Evolutionary conservation across 2,329 filamentous ascomycete genomes (phyloP), one percentile per base, ranked within the genome.

Genomic region (Kalmusia sp.): DNA sequence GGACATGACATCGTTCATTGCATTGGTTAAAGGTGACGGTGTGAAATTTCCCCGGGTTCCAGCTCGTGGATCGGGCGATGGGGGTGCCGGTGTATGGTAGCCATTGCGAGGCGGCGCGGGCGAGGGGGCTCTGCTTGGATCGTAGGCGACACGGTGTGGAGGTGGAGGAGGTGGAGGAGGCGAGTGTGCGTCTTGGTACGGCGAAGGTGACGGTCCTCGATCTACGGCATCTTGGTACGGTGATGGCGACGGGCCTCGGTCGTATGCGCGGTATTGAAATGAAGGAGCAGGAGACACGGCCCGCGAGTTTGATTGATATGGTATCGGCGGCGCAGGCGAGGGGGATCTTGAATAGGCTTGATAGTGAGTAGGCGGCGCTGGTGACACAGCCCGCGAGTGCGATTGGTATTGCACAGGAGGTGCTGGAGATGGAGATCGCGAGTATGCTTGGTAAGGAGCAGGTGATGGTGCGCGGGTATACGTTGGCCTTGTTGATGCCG

Each of bases 1-100:
- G 61, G 95, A 92, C 86, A 98, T 97, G 3, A 99, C 93, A 73
- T 96, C 93, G 69, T 98, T 93, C 92, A 99, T 99, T 1, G 95
- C 95, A 72, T 93, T 92, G 54, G 95, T 84, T 3, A 99, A 79
- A 0, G 95, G 95, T 2, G 95, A 98, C 1, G 95, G 95, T 0
- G 95, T 99, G 71, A 33, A 80, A 79, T 39, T 82, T 19, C 56
- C 62, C 41, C 61, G 57, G 37, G 53, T 55, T 15, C 49, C 47
- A 6, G 62, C 48, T 50, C 58, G 58, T 6, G 69, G 68, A 37
- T 64, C 85, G 2, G 90, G 87, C 4, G 91, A 92, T 3, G 86
- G 86, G 2, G 87, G 88, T 30, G 79, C 81, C 0, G 89, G 88
- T 1, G 90, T 91, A 6, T 80, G 80, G 52, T 70, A 58, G 74